phyloP scores from a whole-genome alignment of 2,329 filamentous ascomycete genomes.

The Aspergillus floridensis region DNA sequence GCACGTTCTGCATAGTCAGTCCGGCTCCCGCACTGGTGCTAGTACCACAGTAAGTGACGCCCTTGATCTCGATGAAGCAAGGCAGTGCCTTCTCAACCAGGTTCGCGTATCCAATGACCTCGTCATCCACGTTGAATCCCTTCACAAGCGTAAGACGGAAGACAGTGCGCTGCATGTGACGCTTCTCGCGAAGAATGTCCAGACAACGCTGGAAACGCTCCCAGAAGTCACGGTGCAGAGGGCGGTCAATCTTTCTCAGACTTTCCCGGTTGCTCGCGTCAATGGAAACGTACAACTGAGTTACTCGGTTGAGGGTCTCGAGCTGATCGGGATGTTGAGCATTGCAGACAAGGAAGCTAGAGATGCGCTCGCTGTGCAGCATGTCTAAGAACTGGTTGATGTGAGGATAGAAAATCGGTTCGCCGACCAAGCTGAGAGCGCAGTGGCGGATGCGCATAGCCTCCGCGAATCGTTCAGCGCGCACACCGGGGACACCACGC shows the following conservation, averaged over 20 bases:
- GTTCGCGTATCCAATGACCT: constrained; percentile 84
- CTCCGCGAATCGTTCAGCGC: constrained; percentile 87
- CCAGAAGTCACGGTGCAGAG: constrained; percentile 95
- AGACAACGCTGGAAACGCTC: constrained; percentile 89
- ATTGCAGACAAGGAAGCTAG: constrained; percentile 94
- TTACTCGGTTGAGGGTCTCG: constrained; percentile 76
- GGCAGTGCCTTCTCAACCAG: constrained; percentile 83
- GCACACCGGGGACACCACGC: constrained; percentile 86
- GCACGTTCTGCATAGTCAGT: constrained; percentile 94
- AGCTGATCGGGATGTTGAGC: constrained; percentile 94
- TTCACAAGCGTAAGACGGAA: constrained; percentile 95
- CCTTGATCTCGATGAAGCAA: constrained; percentile 93
- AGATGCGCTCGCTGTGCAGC: constrained; percentile 82
- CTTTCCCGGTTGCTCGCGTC: constrained; percentile 89
- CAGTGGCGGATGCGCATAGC: constrained; percentile 93
- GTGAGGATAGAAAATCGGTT: constrained; percentile 98
- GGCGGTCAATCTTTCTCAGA: constrained; percentile 82
- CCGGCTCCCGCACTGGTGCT: constrained; percentile 79
- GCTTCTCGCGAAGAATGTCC: constrained; percentile 79
- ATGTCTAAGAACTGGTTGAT: constrained; percentile 89
- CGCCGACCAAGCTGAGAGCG: constrained; percentile 85
- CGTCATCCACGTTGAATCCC: constrained; percentile 95
- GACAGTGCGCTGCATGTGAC: constrained; percentile 84
- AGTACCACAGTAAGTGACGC: constrained; percentile 94
- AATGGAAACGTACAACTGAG: constrained; percentile 94